Percentiles rank a stretch among this genome's conserved stretches.
These are phyloP conservation scores for Pleurotus salmoneostramineus DNA, from an alignment of 768 basidiomycete species.

Conservation along the genomic window DNA sequence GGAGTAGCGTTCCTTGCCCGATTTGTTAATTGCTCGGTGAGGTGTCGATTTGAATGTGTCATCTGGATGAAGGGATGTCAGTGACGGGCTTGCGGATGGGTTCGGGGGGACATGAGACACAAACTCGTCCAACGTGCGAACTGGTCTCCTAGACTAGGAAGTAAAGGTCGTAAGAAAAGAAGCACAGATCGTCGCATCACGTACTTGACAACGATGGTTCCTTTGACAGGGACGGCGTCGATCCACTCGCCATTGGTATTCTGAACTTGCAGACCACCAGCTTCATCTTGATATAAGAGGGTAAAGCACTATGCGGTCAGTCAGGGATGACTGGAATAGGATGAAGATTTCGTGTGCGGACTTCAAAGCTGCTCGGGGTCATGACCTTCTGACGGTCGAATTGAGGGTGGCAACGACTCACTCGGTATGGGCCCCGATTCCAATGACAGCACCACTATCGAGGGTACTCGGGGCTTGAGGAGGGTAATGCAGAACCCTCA, in stretches of 20 bases:
- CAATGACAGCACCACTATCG: conserved; percentile 64
- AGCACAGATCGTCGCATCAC: conserved; percentile 11
- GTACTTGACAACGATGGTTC: conserved; percentile 87
- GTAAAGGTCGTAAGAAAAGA: too few relatives aligned
- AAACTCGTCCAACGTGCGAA: conserved; percentile 87
- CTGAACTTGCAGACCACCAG: conserved; percentile 77
- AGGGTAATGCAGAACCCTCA: conserved; percentile 74
- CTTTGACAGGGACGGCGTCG: conserved; percentile 70
- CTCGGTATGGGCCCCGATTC: conserved; percentile 84
- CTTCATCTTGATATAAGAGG: conserved; percentile 78
- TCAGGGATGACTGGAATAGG: background rate
- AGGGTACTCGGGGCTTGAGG: conserved; percentile 45
- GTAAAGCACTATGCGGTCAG: conserved; percentile 67
- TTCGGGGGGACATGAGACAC: conserved; percentile 13
- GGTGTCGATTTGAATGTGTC: conserved; percentile 89
- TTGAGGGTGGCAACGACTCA: conserved; percentile 17
- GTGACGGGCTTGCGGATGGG: too few relatives aligned
- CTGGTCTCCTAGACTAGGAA: conserved; percentile 72
- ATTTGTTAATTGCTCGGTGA: conserved; percentile 81
- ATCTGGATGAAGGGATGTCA: conserved; percentile 38
- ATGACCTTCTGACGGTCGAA: too few relatives aligned
- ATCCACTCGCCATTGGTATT: conserved; percentile 81
- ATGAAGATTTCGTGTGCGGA: conserved; percentile 9
- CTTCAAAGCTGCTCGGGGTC: conserved; percentile 34
- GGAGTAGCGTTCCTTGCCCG: conserved; percentile 69